Conservation (phyloP, 768 basidiomycete species). For the Leccinum rimulosum region DNA sequence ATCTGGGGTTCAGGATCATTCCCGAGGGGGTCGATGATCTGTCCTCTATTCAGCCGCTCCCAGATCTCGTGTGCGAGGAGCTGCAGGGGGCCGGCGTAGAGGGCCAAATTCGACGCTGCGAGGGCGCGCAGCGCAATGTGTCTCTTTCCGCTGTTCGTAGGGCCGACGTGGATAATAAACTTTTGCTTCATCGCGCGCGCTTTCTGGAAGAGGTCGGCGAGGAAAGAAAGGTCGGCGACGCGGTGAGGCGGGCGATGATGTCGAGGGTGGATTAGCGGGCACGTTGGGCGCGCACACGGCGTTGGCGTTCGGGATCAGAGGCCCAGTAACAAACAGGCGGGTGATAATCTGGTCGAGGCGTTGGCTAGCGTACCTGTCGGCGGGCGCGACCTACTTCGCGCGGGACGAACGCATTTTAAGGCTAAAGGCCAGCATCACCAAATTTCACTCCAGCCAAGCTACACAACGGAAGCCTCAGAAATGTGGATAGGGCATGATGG, state of each 20-base stretch:
- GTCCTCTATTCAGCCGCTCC: slow-evolving; percentile 81
- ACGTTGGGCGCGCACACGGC: slow-evolving; percentile 18
- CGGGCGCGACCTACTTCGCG: slow-evolving; percentile 21
- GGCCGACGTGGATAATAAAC: slow-evolving; percentile 94
- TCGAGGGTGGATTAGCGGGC: slow-evolving; percentile 36
- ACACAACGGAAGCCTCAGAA: too few species aligned
- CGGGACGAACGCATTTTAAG: too few species aligned
- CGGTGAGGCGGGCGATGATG: slow-evolving; percentile 38
- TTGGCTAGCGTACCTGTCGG: slow-evolving; percentile 24
- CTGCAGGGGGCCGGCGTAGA: slow-evolving; percentile 88
- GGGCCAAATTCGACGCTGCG: slow-evolving; percentile 66
- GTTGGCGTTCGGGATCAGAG: slow-evolving; percentile 31
- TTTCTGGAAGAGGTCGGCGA: slow-evolving; percentile 44
- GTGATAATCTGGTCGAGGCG: slow-evolving; percentile 50
- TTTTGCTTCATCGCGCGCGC: slow-evolving; percentile 53
- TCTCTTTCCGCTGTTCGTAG: slow-evolving; percentile 97
- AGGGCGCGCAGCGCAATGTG: slow-evolving; percentile 89
- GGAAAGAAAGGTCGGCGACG: slow-evolving; percentile 43
- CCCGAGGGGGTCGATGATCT: slow-evolving; percentile 73
- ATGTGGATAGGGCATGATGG: too few species aligned
- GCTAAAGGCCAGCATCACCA: too few species aligned
- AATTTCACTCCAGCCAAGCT: too few species aligned
- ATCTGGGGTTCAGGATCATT: slow-evolving; percentile 41
- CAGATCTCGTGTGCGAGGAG: slow-evolving; percentile 95
- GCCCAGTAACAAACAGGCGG: slow-evolving; percentile 60